Conservation (phyloP, 305 asterid genomes). For the Vinca major region DNA sequence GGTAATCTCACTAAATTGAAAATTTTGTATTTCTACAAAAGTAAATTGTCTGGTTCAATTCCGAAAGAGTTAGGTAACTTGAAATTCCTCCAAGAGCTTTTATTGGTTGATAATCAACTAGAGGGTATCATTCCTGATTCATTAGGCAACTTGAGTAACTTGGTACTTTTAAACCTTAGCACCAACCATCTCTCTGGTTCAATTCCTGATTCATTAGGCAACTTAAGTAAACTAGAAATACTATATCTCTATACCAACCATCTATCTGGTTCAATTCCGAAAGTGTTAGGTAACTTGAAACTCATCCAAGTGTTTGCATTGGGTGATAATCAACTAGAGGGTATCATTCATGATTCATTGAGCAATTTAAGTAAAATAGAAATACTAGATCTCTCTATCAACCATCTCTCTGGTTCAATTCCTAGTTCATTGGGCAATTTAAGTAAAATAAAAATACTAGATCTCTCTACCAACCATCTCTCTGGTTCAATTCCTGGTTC, state of each 20-base stretch:
- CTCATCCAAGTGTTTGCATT: too few relatives aligned
- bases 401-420: constrained; percentile 14
- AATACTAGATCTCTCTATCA: too few relatives aligned
- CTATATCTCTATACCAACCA: too few relatives aligned
- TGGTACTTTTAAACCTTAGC: not conserved
- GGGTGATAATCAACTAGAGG: too few relatives aligned
- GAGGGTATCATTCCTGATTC: constrained; percentile 17
- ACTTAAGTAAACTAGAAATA: too few relatives aligned
- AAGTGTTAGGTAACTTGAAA: not conserved
- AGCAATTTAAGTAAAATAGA: not conserved
- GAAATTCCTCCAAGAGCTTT: too few relatives aligned
- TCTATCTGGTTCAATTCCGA: not conserved
- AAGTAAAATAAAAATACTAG: too few relatives aligned
- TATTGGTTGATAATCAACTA: too few relatives aligned
- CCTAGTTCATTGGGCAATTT: constrained; percentile 4
- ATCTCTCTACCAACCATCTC: too few relatives aligned
- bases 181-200: constrained; percentile 14
- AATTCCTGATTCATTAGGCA: not conserved
- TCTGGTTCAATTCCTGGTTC: constrained; percentile 12
- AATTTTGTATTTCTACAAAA: not conserved
- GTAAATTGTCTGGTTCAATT: not conserved
- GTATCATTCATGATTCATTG: not conserved
- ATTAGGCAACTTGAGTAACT: constrained; percentile 4
- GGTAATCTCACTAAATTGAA: constrained; percentile 11
- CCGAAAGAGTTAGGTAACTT: constrained; percentile 20